These are phyloP conservation scores for Echites panduratus DNA, from an alignment of 257 asterid species.

Conservation along the genomic window DNA sequence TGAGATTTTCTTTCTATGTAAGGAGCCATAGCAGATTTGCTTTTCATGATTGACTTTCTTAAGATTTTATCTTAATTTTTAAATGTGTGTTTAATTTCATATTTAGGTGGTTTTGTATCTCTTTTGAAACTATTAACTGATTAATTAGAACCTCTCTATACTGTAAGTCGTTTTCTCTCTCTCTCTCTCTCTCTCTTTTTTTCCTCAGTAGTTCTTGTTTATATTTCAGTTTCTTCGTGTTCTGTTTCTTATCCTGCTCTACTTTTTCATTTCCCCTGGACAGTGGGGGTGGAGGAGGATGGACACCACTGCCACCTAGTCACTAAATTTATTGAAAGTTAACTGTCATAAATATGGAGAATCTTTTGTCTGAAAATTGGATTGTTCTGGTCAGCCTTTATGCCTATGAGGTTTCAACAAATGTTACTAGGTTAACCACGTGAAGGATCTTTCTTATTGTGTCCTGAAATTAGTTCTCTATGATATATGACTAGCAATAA, in stretches of 20 bases:
- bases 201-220: not conserved
- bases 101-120: not conserved
- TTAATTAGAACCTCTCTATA: no score
- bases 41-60: not conserved
- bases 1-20: not conserved
- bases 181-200: no score
- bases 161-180: no score
- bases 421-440: no score
- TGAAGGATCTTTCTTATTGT: no score
- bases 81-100: not conserved
- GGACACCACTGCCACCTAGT: not conserved
- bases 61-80: not conserved
- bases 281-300: not conserved
- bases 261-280: not conserved
- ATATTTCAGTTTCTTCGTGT: not conserved
- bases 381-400: not conserved
- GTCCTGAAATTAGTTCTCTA: no score
- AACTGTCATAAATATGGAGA: not conserved
- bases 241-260: not conserved
- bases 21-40: not conserved
- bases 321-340: not conserved
- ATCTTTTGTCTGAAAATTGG: no score
- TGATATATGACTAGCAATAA: no score
- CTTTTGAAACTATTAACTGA: not conserved
- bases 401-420: not conserved